Evolutionary conservation across 179 eudicot genomes (phyloP).

Genomic region (Silene coronaria): DNA sequence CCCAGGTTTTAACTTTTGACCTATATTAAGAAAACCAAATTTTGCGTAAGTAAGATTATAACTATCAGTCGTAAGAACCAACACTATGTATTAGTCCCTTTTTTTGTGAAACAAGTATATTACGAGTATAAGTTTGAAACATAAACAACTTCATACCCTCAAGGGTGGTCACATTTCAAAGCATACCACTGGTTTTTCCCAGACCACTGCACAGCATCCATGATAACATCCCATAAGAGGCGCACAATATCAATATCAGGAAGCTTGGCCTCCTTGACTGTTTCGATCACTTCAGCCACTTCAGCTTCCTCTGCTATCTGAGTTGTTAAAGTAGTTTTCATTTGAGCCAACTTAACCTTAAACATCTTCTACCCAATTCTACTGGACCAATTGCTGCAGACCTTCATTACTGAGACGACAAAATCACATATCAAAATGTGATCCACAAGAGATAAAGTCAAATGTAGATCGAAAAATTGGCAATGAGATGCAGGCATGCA

Average conservation of each 20-base stretch:
- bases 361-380: conserved; percentile 81
- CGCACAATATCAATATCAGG: conserved; percentile 87
- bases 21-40: conserved; percentile 33
- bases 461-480: neutral
- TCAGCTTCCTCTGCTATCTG: conserved; percentile 92
- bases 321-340: conserved; percentile 74
- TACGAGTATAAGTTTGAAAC: too few relatives aligned
- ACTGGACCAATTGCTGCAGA: conserved; percentile 65
- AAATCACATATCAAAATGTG: neutral
- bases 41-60: conserved; percentile 9
- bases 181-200: conserved; percentile 97
- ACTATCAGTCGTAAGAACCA: too few relatives aligned
- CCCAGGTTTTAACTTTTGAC: conserved; percentile 95
- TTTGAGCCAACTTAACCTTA: conserved; percentile 85
- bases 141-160: too few relatives aligned
- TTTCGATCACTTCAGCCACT: conserved; percentile 81
- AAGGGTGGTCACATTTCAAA: neutral
- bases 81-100: too few relatives aligned
- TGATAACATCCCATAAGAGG: conserved; percentile 84
- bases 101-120: too few relatives aligned
- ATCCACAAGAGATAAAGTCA: neutral
- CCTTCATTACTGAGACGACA: conserved; percentile 64
- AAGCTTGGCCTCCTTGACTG: conserved; percentile 84
- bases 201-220: conserved; percentile 99
- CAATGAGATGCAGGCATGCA: neutral